These are phyloP conservation scores for Pythium phragmitis DNA, from an alignment of 352 stramenopile genomes.

Conservation along the genomic window DNA sequence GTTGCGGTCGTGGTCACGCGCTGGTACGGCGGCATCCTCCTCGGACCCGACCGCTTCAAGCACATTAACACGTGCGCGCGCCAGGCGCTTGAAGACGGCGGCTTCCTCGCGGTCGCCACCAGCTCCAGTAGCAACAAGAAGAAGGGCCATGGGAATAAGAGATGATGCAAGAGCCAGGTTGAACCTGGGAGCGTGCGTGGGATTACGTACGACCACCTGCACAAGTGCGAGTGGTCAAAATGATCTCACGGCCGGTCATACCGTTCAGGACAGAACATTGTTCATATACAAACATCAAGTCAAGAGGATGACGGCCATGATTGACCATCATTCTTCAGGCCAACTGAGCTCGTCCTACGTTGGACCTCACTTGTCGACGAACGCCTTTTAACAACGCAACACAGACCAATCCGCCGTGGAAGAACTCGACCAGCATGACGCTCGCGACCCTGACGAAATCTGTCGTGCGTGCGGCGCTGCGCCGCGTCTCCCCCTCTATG, in stretches of 20 bases:
- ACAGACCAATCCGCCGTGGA: neutral
- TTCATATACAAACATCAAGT: constrained; percentile 16
- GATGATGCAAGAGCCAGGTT: neutral
- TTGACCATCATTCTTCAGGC: constrained; percentile 15
- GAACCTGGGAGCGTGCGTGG: too few relatives aligned
- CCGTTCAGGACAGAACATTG: neutral
- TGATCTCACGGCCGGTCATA: neutral
- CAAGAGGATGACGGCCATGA: neutral
- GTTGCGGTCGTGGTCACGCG: constrained; percentile 82
- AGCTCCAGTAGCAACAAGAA: constrained; percentile 31
- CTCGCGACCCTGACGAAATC: constrained; percentile 11
- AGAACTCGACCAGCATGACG: neutral
- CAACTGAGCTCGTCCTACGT: constrained; percentile 2
- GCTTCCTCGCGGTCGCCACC: constrained; percentile 38
- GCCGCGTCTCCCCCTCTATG: neutral
- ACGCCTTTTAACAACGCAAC: neutral
- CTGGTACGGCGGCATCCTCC: constrained; percentile 82
- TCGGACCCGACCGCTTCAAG: constrained; percentile 87
- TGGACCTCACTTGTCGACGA: constrained; percentile 22
- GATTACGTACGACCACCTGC: too few relatives aligned
- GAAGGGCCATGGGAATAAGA: constrained; percentile 43
- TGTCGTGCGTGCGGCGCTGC: constrained; percentile 9
- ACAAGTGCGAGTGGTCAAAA: neutral
- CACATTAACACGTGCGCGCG: constrained; percentile 78
- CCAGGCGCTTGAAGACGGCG: constrained; percentile 71